Evolutionary conservation across 2,329 filamentous ascomycete species (phyloP).

Genomic region (Aspergillus tanneri): DNA sequence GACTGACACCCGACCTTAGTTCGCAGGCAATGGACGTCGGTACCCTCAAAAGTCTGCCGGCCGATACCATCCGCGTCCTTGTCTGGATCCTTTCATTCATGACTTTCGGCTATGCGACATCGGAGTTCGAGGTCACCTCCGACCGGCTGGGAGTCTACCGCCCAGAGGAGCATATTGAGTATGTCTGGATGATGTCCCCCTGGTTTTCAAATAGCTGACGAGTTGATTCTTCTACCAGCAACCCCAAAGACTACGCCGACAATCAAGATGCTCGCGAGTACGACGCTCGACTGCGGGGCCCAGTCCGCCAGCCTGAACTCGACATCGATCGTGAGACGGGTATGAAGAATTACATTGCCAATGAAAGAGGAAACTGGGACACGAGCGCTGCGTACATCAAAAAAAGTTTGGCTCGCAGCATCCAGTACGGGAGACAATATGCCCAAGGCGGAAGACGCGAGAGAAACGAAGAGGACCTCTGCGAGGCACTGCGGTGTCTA

Average conservation of each 20-base stretch:
- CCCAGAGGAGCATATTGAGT: constrained; percentile 62
- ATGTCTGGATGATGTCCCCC: constrained; percentile 12
- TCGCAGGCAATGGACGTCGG: constrained; percentile 80
- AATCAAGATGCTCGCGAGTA: constrained; percentile 74
- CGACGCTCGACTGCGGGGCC: constrained; percentile 77
- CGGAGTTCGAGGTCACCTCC: constrained; percentile 78
- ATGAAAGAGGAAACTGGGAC: constrained; percentile 81
- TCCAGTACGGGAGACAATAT: constrained; percentile 76
- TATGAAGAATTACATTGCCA: constrained; percentile 99
- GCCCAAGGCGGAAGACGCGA: constrained; percentile 61
- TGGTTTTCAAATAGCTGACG: background rate
- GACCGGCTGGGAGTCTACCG: constrained; percentile 78
- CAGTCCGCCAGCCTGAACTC: constrained; percentile 69
- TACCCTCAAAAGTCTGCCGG: constrained; percentile 74
- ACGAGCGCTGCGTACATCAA: constrained; percentile 84
- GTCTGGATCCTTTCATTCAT: constrained; percentile 82
- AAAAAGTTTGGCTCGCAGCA: constrained; percentile 69
- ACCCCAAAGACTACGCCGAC: constrained; percentile 83
- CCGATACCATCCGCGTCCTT: constrained; percentile 73
- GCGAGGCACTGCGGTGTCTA: constrained; percentile 72
- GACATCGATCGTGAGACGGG: constrained; percentile 73
- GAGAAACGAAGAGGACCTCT: constrained; percentile 74
- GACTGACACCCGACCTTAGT: constrained; percentile 26
- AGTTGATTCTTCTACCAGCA: constrained; percentile 51
- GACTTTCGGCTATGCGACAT: constrained; percentile 80